Evolutionary conservation across 192 early-diverging fungal genomes (phyloP).

Genomic region (Umbelopsis sp.): DNA sequence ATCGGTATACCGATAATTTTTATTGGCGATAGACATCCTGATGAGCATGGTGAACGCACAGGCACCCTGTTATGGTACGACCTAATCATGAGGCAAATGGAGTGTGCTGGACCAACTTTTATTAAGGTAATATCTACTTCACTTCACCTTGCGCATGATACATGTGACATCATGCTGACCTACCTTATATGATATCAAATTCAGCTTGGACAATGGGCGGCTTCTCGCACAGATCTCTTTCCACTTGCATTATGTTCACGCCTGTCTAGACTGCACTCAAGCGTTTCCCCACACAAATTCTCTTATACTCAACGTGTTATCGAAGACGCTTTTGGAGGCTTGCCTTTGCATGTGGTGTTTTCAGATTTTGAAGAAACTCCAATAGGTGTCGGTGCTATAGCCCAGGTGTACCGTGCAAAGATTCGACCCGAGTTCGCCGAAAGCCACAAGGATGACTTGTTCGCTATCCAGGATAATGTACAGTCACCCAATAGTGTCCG

Average conservation of each 20-base stretch:
- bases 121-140: conserved; percentile 67
- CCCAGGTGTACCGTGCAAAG: conserved; percentile 80
- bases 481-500: conserved; percentile 24
- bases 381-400: conserved; percentile 93
- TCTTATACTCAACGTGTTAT: conserved; percentile 64
- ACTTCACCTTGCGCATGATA: background rate
- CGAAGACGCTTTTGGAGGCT: conserved; percentile 63
- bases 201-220: conserved; percentile 91
- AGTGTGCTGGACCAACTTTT: conserved; percentile 91
- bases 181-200: background rate
- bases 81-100: conserved; percentile 77
- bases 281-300: conserved; percentile 78
- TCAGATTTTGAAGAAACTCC: conserved; percentile 72
- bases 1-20: conserved; percentile 58
- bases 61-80: conserved; percentile 86
- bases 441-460: conserved; percentile 15
- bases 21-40: conserved; percentile 49
- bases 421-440: conserved; percentile 41
- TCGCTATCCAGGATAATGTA: conserved; percentile 19
- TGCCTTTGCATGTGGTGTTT: conserved; percentile 75
- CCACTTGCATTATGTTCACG: conserved; percentile 71
- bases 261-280: conserved; percentile 80
- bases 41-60: conserved; percentile 51
- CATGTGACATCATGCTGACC: background rate
- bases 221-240: conserved; percentile 88